Evolutionary conservation across 1,139 yeast species (phyloP), one percentile per base, ranked within the genome.

Genomic region (Saccharomyces hybrid): DNA sequence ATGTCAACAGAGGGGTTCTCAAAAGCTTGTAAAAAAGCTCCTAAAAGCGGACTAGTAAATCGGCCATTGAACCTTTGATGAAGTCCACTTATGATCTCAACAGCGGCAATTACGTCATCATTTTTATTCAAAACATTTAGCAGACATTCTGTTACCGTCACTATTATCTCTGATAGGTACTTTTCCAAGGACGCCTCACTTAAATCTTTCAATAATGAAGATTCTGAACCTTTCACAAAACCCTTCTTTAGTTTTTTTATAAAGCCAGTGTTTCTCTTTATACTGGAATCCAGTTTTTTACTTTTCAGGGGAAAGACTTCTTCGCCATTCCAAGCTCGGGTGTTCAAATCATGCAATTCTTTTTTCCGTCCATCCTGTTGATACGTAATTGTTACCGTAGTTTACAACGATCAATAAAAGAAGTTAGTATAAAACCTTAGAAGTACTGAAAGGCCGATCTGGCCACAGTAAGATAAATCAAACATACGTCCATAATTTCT

Each of bases 251-350:
- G 70, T 63, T 85, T 85, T 65, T 85, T 85, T 55, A 89, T 84
- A 62, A 89, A 88, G 0, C 90, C 86, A 4, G 90, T 84, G 66
- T 91, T 89, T 67, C 85, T 88, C 74, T 90, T 91, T 57, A 91
- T 73, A 52, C 93, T 84, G 0, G 95, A 76, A 65, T 91, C 97
- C 14, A 85, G 73, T 49, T 78, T 76, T 14, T 66, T 58, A 1
- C 75, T 65, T 0, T 71, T 62, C 11, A 60, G 38, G 2, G 62
- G 61, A 44, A 57, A 61, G 4, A 61, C 63, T 16, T 56, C 61
- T 34, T 73, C 77, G 1, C 82, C 86, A 29, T 70, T 68, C 88
- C 89, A 83, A 2, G 84, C 83, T 51, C 67, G 61, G 3, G 63
- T 52, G 65, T 84, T 84, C 51, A 76, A 65, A 20, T 72, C 74